These are phyloP conservation scores for Verticillium zaregamsianum DNA, from an alignment of 2,329 filamentous ascomycete species.

Conservation along the genomic window DNA sequence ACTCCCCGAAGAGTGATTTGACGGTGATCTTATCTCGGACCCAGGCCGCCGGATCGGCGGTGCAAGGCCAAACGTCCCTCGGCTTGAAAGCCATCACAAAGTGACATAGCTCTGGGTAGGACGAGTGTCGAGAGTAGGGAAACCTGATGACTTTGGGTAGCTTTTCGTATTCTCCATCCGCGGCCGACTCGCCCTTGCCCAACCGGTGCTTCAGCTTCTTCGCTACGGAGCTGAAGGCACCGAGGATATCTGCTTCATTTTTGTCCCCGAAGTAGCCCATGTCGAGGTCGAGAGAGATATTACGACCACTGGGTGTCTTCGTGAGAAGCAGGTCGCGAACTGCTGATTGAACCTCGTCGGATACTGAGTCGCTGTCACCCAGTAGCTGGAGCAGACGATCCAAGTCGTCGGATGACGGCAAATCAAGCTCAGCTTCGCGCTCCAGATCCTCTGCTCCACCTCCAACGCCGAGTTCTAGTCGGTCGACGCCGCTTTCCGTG, in stretches of 20 bases:
- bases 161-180: not conserved
- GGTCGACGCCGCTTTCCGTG: slow-evolving; percentile 51
- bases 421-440: slow-evolving; percentile 61
- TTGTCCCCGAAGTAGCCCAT: slow-evolving; percentile 20
- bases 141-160: slow-evolving; percentile 53
- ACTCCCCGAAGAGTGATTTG: slow-evolving; percentile 62
- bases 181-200: slow-evolving; percentile 6
- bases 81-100: slow-evolving; percentile 67
- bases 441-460: slow-evolving; percentile 75
- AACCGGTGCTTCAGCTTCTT: slow-evolving; percentile 12
- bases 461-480: slow-evolving; percentile 72
- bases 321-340: slow-evolving; percentile 16
- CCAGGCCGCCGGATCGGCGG: slow-evolving; percentile 64
- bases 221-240: slow-evolving; percentile 18
- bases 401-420: slow-evolving; percentile 49
- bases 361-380: slow-evolving; percentile 12
- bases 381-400: slow-evolving; percentile 38
- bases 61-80: slow-evolving; percentile 78
- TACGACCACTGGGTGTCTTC: slow-evolving; percentile 20
- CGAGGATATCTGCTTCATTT: slow-evolving; percentile 20
- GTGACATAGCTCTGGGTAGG: slow-evolving; percentile 71
- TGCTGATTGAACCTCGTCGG: not conserved
- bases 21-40: slow-evolving; percentile 55
- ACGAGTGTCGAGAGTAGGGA: slow-evolving; percentile 87
- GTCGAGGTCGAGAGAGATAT: slow-evolving; percentile 28